Evolutionary conservation across 176 grass and related monocot genomes (phyloP).

Genomic region (Juncus inflexus): DNA sequence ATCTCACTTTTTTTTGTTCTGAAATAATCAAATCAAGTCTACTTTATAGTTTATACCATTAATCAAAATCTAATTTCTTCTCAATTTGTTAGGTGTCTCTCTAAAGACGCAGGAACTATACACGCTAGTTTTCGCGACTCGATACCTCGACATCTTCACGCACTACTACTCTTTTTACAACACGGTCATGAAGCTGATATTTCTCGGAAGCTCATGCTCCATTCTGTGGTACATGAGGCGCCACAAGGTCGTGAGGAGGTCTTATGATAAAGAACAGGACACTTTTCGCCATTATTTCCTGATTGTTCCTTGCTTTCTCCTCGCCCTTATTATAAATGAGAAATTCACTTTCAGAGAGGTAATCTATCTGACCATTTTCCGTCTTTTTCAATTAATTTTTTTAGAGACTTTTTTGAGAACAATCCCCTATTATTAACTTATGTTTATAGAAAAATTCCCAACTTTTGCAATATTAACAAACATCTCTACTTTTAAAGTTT

Average conservation of each 20-base stretch:
- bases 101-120: conserved; percentile 96
- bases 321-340: conserved; percentile 83
- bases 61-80: neutral
- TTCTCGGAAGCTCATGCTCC: conserved; percentile 85
- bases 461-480: too few relatives aligned
- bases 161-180: conserved; percentile 77
- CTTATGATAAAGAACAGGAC: conserved; percentile 87
- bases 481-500: too few relatives aligned
- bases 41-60: neutral
- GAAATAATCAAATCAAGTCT: neutral
- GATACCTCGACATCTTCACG: conserved; percentile 83
- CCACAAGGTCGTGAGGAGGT: conserved; percentile 88
- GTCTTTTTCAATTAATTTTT: too few relatives aligned
- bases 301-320: conserved; percentile 60
- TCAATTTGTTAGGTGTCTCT: conserved; percentile 60
- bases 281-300: conserved; percentile 78
- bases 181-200: conserved; percentile 86
- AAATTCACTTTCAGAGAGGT: conserved; percentile 87
- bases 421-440: neutral
- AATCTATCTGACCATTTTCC: neutral
- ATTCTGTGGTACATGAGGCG: conserved; percentile 92
- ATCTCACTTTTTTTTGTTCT: too few relatives aligned
- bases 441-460: conserved; percentile 5
- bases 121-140: conserved; percentile 83
- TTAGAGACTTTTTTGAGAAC: neutral